phyloP scores from a whole-genome alignment of 495 filamentous ascomycete species.

The Cercophora samala region DNA sequence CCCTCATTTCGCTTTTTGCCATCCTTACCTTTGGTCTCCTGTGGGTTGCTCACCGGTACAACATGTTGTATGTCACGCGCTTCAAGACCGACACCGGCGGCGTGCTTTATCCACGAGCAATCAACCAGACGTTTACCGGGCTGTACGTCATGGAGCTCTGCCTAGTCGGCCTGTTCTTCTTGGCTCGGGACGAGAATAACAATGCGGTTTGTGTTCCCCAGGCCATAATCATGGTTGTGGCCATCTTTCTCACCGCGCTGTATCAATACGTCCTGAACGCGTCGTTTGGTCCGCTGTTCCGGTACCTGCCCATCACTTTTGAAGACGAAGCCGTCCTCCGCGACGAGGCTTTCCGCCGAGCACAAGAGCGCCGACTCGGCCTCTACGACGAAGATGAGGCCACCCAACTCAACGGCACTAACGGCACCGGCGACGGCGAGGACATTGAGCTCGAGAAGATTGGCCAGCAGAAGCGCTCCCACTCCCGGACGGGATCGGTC shows the following conservation, averaged over 20 bases:
- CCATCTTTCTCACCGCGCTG: constrained; percentile 63
- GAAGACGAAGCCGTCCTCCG: constrained; percentile 90
- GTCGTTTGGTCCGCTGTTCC: constrained; percentile 82
- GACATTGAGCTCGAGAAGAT: constrained; percentile 61
- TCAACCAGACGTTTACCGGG: constrained; percentile 95
- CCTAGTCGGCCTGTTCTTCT: constrained; percentile 86
- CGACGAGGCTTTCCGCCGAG: constrained; percentile 81
- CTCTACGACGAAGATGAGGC: constrained; percentile 48
- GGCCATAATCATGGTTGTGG: constrained; percentile 84
- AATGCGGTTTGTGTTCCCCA: constrained; percentile 69
- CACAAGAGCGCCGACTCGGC: constrained; percentile 62
- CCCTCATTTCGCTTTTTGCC: constrained; percentile 89
- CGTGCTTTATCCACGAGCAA: constrained; percentile 83
- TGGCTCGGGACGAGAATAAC: constrained; percentile 62
- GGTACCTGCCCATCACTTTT: constrained; percentile 89
- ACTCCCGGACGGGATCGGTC: constrained; percentile 19
- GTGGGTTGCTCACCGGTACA: constrained; percentile 95
- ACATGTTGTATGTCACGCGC: constrained; percentile 91
- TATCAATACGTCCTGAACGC: constrained; percentile 80
- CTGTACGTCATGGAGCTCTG: constrained; percentile 94
- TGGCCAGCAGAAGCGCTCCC: constrained; percentile 19
- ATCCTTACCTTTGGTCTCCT: constrained; percentile 91
- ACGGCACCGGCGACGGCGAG: constrained; percentile 20
- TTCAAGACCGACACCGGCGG: constrained; percentile 91
- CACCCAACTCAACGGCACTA: constrained; percentile 4